Evolutionary conservation across 2,329 filamentous ascomycete genomes (phyloP), one percentile per base, ranked within the genome.

Genomic region (Fusarium citri): DNA sequence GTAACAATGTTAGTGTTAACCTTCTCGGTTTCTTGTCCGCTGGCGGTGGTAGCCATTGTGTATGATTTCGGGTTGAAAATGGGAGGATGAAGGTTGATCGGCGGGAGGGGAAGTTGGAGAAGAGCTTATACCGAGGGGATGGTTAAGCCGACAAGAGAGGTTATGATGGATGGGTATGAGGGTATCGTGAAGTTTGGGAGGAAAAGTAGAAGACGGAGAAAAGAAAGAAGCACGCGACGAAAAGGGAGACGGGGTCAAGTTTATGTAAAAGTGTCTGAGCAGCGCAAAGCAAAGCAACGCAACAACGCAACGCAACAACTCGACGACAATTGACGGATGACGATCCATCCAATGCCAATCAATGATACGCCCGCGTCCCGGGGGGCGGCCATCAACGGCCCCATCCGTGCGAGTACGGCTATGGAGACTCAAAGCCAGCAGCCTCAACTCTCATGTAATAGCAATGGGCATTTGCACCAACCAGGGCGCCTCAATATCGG

Each of bases 1-100:
- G 96, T 98, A 79, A 98, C 87, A 78, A 99, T 98, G 81, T 98
- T 89, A 68, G 93, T 97, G 86, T 98, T 98, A 84, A 99, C 90
- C 80, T 92, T 91, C 84, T 97, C 94, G 74, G 86, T 85, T 74
- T 89, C 84, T 69, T 83, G 78, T 66, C 80, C 81, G 72, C 81
- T 82, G 72, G 78, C 71, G 50, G 76, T 82, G 71, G 79, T 72
- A 59, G 77, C 69, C 78, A 80, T 81, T 69, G 66, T 74, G 73
- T 63, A 61, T 66, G 72, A 71, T 49, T 69, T 59, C 62, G 51
- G 20, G 25, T 56, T 53, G 37, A 50, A 51, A 49, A 47, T 63
- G 23, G 61, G 66, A 66, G 59, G 58, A 55, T 51, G 43, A 56
- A 57, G 66, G 26, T 64, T 55, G 61, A 59, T 53, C 26, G 66